phyloP scores from a whole-genome alignment of 129 eudicot species.

The sunflower (Helianthus annuus) region HanXRQr2.0-SUNRISE NC_035446.2:74243931-74244430 shows the following conservation, averaged over 20 bases:
- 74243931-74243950: too few species aligned
- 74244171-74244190: slow-evolving; percentile 75
- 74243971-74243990: too few species aligned
- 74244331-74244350: slow-evolving; percentile 81
- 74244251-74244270: too few species aligned
- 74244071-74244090: slow-evolving; percentile 9
- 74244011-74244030: too few species aligned
- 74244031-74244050: too few species aligned
- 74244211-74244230: neutral
- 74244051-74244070: neutral
- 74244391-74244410: slow-evolving; percentile 68
- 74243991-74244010: too few species aligned
- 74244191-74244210: slow-evolving; percentile 97
- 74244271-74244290: neutral
- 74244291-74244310: slow-evolving; percentile 62
- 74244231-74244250: neutral
- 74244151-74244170: slow-evolving; percentile 72
- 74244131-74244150: slow-evolving; percentile 89
- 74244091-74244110: slow-evolving; percentile 62
- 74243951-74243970: too few species aligned
- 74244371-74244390: slow-evolving; percentile 60
- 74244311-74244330: slow-evolving; percentile 73
- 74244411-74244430: slow-evolving; percentile 66
- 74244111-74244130: slow-evolving; percentile 57
- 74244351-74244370: slow-evolving; percentile 67